Conservation (phyloP, 2,329 filamentous ascomycete genomes). For the Blastomyces percursus region DNA sequence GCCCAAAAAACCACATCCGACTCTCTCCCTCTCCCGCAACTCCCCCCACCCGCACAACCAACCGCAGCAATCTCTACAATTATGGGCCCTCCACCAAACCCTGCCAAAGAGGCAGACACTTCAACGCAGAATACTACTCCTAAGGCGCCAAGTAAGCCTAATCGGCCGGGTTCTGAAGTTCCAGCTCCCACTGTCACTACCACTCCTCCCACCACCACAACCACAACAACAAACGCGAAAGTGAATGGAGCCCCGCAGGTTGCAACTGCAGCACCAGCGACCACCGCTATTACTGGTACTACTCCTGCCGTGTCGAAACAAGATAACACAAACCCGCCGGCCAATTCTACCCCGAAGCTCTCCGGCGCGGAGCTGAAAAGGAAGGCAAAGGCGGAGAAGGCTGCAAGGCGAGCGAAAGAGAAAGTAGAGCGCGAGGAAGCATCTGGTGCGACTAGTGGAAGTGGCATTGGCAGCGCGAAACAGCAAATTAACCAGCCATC, state of each 20-base stretch:
- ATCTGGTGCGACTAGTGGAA: slow-evolving; percentile 30
- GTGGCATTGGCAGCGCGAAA: slow-evolving; percentile 29
- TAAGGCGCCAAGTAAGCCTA: slow-evolving; percentile 2
- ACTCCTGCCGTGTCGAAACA: neutral
- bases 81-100: slow-evolving; percentile 7
- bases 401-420: slow-evolving; percentile 64
- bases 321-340: slow-evolving; percentile 11
- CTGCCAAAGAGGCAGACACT: neutral
- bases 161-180: slow-evolving; percentile 5
- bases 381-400: slow-evolving; percentile 81
- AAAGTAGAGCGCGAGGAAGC: slow-evolving; percentile 45
- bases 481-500: slow-evolving; percentile 22
- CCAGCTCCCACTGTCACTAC: neutral
- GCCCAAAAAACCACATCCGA: neutral
- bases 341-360: slow-evolving; percentile 26
- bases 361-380: slow-evolving; percentile 69
- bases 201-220: neutral
- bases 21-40: neutral
- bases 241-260: neutral
- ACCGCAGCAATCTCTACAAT: neutral
- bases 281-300: slow-evolving; percentile 8
- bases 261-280: slow-evolving; percentile 9
- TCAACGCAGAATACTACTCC: neutral
- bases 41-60: neutral
- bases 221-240: slow-evolving; percentile 1